Percentiles rank a stretch among this genome's conserved stretches.
Conservation (phyloP, 768 basidiomycete genomes). For the Amanita exitialis region DNA sequence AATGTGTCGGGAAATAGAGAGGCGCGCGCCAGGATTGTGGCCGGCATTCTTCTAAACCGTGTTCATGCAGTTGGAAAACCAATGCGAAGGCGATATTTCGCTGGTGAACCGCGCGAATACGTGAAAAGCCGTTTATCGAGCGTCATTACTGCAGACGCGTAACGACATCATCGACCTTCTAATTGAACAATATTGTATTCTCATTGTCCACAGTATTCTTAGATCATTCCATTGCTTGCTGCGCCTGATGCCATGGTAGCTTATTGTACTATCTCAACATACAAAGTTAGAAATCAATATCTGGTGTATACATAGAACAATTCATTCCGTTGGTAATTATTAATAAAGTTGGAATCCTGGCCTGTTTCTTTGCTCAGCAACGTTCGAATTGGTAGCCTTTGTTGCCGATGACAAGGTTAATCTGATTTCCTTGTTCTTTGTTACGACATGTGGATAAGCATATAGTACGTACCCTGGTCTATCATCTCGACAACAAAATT, state of each 20-base stretch:
- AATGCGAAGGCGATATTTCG: constrained; percentile 29
- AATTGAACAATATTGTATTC: constrained; percentile 3
- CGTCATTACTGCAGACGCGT: constrained; percentile 36
- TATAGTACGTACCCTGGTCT: too few relatives aligned
- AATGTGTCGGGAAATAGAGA: constrained; percentile 12
- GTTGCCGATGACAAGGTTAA: too few relatives aligned
- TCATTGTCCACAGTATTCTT: not conserved
- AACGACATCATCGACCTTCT: not conserved
- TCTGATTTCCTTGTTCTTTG: too few relatives aligned
- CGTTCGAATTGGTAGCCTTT: too few relatives aligned
- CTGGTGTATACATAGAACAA: constrained; percentile 1
- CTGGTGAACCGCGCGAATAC: constrained; percentile 27
- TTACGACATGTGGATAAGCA: too few relatives aligned
- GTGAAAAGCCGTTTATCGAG: constrained; percentile 44
- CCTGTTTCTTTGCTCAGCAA: not conserved
- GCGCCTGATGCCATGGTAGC: not conserved
- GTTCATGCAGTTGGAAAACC: constrained; percentile 43
- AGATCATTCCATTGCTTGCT: constrained; percentile 4
- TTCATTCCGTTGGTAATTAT: not conserved
- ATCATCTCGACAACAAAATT: too few relatives aligned
- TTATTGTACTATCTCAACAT: constrained; percentile 2
- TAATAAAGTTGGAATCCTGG: not conserved
- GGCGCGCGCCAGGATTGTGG: constrained; percentile 40
- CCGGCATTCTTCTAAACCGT: constrained; percentile 46
- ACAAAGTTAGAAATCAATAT: not conserved